Base-by-base conservation (phyloP, 805 yeast species). In the Hanseniaspora hatyaiensis region DNA sequence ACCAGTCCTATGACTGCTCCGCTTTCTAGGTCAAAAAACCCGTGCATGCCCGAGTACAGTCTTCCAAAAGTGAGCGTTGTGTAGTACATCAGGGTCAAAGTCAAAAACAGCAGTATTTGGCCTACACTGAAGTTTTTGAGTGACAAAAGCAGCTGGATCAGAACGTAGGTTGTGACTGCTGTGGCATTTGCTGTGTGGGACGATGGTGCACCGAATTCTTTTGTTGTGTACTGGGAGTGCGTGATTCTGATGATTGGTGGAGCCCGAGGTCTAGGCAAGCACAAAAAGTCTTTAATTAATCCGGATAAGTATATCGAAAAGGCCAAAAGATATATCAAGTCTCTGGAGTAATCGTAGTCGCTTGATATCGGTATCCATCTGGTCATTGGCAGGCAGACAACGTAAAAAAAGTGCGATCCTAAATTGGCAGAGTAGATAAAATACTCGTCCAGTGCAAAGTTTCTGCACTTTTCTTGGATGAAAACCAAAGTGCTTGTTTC, bases 11-110 rank as follows among this genome's bases (percentile, higher is more conserved):
- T 65, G 0, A 73, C 0, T 0, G 75, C 64, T 5, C 98, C 98
- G 16, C 74, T 59, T 0, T 65, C 43, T 2, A 92, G 69, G 60
- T 92, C 98, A 19, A 82, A 63, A 51, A 83, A 73, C 2, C 98
- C 97, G 65, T 92, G 98, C 98, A 89, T 89, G 3, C 98, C 98
- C 61, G 95, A 87, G 65, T 92, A 89, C 8, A 89, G 58, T 49
- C 98, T 70, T 15, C 98, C 98, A 51, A 77, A 60, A 1, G 83
- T 73, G 51, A 92, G 67, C 6, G 87, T 75, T 31, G 70, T 51
- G 57, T 77, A 78, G 60, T 87, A 87, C 19, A 74, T 9, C 6
- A 53, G 49, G 1, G 57, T 54, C 12, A 62, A 39, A 22, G 53
- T n/a, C 5, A 58, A 34, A 4, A 58, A 42, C 4, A 57, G 39